These are phyloP conservation scores for Tylopilus sp. DNA, from an alignment of 1,284 basidiomycete species.

Conservation along the genomic window DNA sequence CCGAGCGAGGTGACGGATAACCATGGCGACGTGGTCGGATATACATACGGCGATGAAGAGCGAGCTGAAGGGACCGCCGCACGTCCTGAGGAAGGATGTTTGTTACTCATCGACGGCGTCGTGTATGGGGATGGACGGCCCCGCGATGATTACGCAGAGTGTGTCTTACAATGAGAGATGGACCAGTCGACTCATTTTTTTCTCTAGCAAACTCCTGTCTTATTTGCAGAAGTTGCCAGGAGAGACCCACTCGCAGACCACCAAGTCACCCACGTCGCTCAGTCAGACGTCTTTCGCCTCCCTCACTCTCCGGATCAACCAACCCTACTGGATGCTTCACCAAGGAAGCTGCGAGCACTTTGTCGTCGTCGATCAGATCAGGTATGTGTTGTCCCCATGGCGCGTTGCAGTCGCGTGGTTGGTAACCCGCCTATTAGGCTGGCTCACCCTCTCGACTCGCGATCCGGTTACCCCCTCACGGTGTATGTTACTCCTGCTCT, in stretches of 20 bases:
- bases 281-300: constrained; percentile 47
- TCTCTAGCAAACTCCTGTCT: constrained; percentile 47
- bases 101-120: constrained; percentile 56
- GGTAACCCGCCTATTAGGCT: constrained; percentile 40
- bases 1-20: constrained; percentile 38
- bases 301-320: constrained; percentile 55
- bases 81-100: constrained; percentile 36
- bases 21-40: constrained; percentile 37
- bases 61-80: constrained; percentile 15
- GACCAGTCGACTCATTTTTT: neutral
- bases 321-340: constrained; percentile 79
- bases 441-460: constrained; percentile 51
- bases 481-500: constrained; percentile 58
- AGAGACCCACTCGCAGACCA: constrained; percentile 32
- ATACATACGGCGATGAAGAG: constrained; percentile 22
- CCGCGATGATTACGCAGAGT: constrained; percentile 57
- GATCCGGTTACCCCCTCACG: constrained; percentile 58
- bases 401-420: neutral
- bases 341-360: constrained; percentile 78
- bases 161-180: constrained; percentile 18
- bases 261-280: constrained; percentile 45
- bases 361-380: constrained; percentile 64
- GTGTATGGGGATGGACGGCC: constrained; percentile 52
- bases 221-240: constrained; percentile 39
- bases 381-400: constrained; percentile 39